Conservation (phyloP, 1,284 basidiomycete species). For the Lentinus polychrous region DNA sequence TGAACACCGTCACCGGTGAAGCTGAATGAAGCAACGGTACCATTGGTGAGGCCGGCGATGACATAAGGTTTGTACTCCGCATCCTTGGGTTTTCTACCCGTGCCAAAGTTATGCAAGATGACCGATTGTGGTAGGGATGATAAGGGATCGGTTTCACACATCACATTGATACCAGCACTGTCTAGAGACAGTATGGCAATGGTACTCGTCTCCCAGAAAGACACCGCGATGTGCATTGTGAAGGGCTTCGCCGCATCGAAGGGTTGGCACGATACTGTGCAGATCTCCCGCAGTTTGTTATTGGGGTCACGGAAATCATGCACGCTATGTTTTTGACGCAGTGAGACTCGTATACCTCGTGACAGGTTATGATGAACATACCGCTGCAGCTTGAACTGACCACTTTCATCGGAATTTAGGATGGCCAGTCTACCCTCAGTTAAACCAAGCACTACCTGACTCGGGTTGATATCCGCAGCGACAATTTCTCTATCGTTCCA, state of each 20-base stretch:
- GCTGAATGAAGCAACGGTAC: slow-evolving; percentile 61
- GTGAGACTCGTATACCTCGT: background rate
- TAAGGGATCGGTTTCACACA: slow-evolving; percentile 39
- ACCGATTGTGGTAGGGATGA: slow-evolving; percentile 65
- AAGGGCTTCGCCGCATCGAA: slow-evolving; percentile 40
- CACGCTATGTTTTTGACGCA: background rate
- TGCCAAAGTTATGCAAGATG: slow-evolving; percentile 61
- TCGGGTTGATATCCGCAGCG: slow-evolving; percentile 57
- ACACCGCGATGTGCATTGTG: slow-evolving; percentile 49
- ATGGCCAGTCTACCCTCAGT: slow-evolving; percentile 49
- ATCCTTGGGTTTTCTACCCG: slow-evolving; percentile 27
- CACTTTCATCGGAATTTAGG: slow-evolving; percentile 40
- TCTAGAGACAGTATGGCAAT: slow-evolving; percentile 55
- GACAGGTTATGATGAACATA: slow-evolving; percentile 22
- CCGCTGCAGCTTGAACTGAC: slow-evolving; percentile 32
- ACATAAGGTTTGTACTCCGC: slow-evolving; percentile 46
- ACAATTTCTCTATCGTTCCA: slow-evolving; percentile 47
- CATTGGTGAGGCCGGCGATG: slow-evolving; percentile 77
- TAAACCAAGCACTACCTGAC: slow-evolving; percentile 62
- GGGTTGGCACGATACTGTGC: slow-evolving; percentile 57
- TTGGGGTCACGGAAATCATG: slow-evolving; percentile 1
- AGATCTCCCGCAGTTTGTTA: slow-evolving; percentile 41
- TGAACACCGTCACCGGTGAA: slow-evolving; percentile 40
- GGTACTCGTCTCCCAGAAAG: slow-evolving; percentile 71
- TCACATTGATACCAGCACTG: slow-evolving; percentile 29